Base-by-base conservation (phyloP, 1,284 basidiomycete genomes). In the Naganishia albida region DNA sequence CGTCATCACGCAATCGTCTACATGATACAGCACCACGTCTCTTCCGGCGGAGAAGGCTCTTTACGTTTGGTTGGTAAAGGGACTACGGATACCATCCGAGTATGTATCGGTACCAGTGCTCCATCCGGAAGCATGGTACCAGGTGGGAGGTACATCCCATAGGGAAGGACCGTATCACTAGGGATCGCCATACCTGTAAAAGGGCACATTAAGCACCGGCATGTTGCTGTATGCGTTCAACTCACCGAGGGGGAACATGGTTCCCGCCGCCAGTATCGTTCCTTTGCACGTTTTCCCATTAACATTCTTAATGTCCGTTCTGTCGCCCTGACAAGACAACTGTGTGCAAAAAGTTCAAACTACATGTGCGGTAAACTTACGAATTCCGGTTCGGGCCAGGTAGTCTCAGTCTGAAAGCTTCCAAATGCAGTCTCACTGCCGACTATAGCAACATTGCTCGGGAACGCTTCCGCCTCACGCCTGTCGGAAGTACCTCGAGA, bases 101-200 rank as follows among this genome's bases (percentile, higher is more conserved):
- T 43, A 43, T 68, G 67, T 16, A 68, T 68, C 8, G 67, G 67
- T 1, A 68, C 64, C 23, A 68, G 49, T 23, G 56, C 64, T 2
- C 67, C 67, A 30, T 68, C 67, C 2, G 67, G 67, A 23, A 68
- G 55, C 67, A 68, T 68, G 2, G 67, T 68, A 23, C 67, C 64
- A 13, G 56, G 42, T 0, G 64, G 64, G 30, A 66, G 56, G 39
- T 66, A 66, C 38, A 46, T 46, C 1, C 64, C 64, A 23, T 66
- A 66, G 8, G 43, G 51, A 8, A 63, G 25, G 0, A 50, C 50
- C 6, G 62, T 62, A 20, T 67, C 53, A 15, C 43, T 44, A 12
- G 65, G 60, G 18, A 67, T 63, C 1, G 65, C 60, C 40, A 62
- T 54, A 8, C 64, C 59, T 57, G 46, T 51, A 8, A 16, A 20